Conservation (phyloP, 257 asterid species). For the Hygrophila difformis region DNA sequence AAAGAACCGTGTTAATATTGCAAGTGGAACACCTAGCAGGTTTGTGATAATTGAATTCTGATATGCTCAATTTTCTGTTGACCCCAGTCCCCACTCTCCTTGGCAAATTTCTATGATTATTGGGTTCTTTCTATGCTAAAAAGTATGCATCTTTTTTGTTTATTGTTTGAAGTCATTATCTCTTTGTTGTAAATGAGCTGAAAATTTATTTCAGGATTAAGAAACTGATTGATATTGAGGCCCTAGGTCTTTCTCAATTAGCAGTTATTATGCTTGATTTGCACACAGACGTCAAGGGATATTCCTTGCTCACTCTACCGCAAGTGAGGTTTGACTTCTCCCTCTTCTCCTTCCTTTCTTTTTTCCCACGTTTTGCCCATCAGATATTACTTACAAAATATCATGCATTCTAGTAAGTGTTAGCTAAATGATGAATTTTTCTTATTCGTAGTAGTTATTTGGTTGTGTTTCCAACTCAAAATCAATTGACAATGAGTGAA, state of each 20-base stretch:
- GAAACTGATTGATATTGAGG: conserved; percentile 81
- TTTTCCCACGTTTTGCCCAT: too few relatives aligned
- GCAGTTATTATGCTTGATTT: conserved; percentile 72
- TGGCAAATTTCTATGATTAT: conserved; percentile 3
- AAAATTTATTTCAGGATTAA: conserved; percentile 52
- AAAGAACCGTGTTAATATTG: conserved; percentile 77
- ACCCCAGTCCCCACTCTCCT: too few relatives aligned
- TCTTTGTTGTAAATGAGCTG: conserved; percentile 2
- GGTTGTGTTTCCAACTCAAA: too few relatives aligned
- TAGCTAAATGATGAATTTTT: too few relatives aligned
- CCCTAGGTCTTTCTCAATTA: conserved; percentile 70
- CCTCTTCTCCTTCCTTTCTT: too few relatives aligned
- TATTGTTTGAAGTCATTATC: too few relatives aligned
- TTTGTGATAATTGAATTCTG: too few relatives aligned
- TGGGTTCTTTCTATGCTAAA: background rate
- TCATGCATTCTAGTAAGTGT: too few relatives aligned
- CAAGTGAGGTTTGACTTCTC: conserved; percentile 71
- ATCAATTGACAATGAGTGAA: too few relatives aligned
- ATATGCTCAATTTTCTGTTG: too few relatives aligned
- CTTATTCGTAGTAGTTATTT: too few relatives aligned
- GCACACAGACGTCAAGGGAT: conserved; percentile 87
- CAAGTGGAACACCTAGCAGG: conserved; percentile 98
- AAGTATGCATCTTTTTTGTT: background rate
- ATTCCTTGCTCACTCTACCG: conserved; percentile 80
- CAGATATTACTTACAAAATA: too few relatives aligned